Conservation (phyloP, 805 yeast species). For the Yamadazyma nakazawae region DNA sequence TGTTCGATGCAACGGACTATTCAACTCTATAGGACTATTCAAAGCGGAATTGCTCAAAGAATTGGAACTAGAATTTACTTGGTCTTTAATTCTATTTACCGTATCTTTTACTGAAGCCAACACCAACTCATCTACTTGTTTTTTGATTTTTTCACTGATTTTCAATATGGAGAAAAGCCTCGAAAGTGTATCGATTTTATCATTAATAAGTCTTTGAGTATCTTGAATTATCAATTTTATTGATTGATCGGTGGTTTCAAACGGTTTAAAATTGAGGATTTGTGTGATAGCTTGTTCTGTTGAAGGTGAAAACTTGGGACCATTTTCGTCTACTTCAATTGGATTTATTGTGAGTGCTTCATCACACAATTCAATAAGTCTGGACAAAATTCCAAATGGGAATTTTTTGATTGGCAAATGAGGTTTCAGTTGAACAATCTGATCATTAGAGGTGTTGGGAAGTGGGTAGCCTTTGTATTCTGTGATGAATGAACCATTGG, state of each 20-base stretch:
- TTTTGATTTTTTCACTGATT: constrained; percentile 71
- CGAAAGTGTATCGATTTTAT: constrained; percentile 66
- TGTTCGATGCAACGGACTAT: constrained; percentile 5
- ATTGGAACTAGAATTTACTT: constrained; percentile 18
- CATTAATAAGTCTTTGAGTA: constrained; percentile 56
- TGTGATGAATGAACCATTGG: constrained; percentile 22
- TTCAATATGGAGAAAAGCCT: constrained; percentile 72
- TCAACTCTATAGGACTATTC: constrained; percentile 10
- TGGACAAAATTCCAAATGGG: constrained; percentile 59
- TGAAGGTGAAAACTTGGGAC: constrained; percentile 51
- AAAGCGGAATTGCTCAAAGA: constrained; percentile 2
- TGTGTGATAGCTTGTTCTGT: constrained; percentile 54
- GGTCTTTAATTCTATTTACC: constrained; percentile 49
- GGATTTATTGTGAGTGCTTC: constrained; percentile 72
- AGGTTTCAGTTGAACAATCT: constrained; percentile 5
- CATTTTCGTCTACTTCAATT: constrained; percentile 29
- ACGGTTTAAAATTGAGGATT: constrained; percentile 42
- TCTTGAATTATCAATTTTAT: constrained; percentile 61
- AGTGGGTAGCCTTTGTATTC: constrained; percentile 62
- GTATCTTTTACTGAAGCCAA: constrained; percentile 61
- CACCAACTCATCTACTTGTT: constrained; percentile 72
- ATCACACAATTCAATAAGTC: constrained; percentile 64
- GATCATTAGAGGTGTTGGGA: constrained; percentile 21
- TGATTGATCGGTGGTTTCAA: constrained; percentile 63
- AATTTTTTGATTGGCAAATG: constrained; percentile 37